Evolutionary conservation across 805 yeast species (phyloP), one percentile per base, ranked within the genome.

Genomic region (Metschnikowia lachancei): DNA sequence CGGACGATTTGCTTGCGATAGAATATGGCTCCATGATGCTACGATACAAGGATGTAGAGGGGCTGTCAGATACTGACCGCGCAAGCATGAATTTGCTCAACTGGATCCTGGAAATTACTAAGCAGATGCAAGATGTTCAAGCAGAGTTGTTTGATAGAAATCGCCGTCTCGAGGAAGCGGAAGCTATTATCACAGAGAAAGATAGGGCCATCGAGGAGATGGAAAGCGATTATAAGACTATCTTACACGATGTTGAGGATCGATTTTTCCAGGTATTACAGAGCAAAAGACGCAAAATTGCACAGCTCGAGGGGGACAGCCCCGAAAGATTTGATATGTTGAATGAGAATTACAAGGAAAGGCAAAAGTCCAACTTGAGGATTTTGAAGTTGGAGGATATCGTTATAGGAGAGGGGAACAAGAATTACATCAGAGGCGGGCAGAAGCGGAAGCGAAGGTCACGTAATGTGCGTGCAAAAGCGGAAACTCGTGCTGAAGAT

Each of bases 241-340:
- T 55, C 18, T 18, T 55, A 11, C 40, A 34, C 7, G 59, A 55
- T 41, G 16, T 54, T 24, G 58, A 55, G 36, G 52, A 52, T 47
- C 51, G 59, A 33, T 55, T 48, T 30, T 55, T 47, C 45, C 59
- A 53, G 41, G 53, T 49, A 4, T 37, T 55, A 44, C 40, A 48
- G 20, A 46, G 50, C 39, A 55, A 55, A 31, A 37, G 43, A 36
- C 41, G 43, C 17, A 42, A 31, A 31, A 55, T 55, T 16, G 45
- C 50, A 3, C 47, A 54, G 40, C 47, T 55, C 3, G 51, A 52
- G 36, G 56, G 55, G 9, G 41, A 38, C 1, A 36, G 28, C 4
- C 33, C 43, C 7, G 43, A 42, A 12, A 35, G 31, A 11, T 43
- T 55, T 28, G 51, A 42, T 20, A 20, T 20, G 17, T 43, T 52